A percentile compares a stretch with the other conserved stretches of the same genome.
These are phyloP conservation scores for Globomyces pollinis-pini DNA, from an alignment of 192 early-diverging fungal genomes.

Conservation along the genomic window DNA sequence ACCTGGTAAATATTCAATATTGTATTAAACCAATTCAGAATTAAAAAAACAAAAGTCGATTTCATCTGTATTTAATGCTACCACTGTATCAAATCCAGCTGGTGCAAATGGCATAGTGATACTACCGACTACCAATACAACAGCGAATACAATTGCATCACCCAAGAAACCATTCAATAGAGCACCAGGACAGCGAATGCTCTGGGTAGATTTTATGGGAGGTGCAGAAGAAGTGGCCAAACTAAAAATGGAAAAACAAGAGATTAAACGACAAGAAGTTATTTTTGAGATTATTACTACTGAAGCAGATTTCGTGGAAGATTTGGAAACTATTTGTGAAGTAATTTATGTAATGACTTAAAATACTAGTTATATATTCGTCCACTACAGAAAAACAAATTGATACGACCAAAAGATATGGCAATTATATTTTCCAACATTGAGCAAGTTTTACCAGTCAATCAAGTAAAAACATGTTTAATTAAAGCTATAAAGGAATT, in stretches of 20 bases:
- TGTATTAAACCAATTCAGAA: too few relatives aligned
- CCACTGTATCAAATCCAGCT: too few relatives aligned
- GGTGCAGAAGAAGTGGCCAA: constrained; percentile 48
- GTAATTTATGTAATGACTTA: constrained; percentile 38
- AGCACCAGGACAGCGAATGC: constrained; percentile 13
- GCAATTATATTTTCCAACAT: constrained; percentile 45
- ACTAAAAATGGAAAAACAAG: constrained; percentile 53
- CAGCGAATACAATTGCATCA: too few relatives aligned
- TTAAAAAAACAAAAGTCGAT: too few relatives aligned
- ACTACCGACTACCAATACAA: too few relatives aligned
- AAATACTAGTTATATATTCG: constrained; percentile 35
- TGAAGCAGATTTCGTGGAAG: constrained; percentile 83
- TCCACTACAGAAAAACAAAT: constrained; percentile 24
- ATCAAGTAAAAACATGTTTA: constrained; percentile 12
- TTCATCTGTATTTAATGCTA: too few relatives aligned
- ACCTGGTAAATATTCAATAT: too few relatives aligned
- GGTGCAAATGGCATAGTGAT: too few relatives aligned
- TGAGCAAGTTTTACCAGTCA: constrained; percentile 37
- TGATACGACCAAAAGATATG: constrained; percentile 43
- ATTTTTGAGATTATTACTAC: constrained; percentile 89
- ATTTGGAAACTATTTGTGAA: constrained; percentile 75
- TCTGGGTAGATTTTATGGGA: constrained; percentile 41
- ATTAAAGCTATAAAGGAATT: constrained; percentile 25
- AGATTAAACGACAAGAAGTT: constrained; percentile 85
- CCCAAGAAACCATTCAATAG: neutral